phyloP scores from a whole-genome alignment of 2,329 filamentous ascomycete species.

The Fusarium algeriense region DNA sequence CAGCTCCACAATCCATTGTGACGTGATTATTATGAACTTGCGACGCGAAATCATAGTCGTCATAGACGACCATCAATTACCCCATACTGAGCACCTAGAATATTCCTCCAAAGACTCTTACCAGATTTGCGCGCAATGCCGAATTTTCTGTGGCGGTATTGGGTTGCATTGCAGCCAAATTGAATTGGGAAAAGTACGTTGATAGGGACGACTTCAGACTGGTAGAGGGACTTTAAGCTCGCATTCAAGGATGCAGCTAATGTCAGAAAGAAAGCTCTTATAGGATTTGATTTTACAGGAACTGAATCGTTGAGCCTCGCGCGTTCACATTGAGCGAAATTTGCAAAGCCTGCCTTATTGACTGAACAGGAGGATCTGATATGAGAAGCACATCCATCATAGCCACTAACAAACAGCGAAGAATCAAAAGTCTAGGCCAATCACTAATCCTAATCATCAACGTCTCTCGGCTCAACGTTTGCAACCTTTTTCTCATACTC shows the following conservation, averaged over 20 bases:
- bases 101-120: not conserved
- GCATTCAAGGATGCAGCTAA: no score
- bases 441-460: not conserved
- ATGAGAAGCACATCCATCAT: not conserved
- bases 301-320: no score
- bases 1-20: not conserved
- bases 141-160: no score
- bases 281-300: no score
- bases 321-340: no score
- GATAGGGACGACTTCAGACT: no score
- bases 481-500: not conserved
- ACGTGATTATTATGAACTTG: slow-evolving; percentile 3
- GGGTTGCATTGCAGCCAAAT: not conserved
- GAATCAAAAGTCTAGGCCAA: fast-evolving
- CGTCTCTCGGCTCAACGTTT: not conserved
- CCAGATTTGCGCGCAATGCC: not conserved
- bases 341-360: no score
- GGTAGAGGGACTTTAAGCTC: no score
- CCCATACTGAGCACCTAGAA: not conserved
- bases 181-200: no score
- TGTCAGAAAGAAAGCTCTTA: no score
- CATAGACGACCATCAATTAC: not conserved
- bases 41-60: not conserved
- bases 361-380: no score
- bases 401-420: not conserved